A percentile compares a stretch with the other conserved stretches of the same genome.
Conservation (phyloP, 2,329 filamentous ascomycete species). For the Aspergillus sergii region DNA sequence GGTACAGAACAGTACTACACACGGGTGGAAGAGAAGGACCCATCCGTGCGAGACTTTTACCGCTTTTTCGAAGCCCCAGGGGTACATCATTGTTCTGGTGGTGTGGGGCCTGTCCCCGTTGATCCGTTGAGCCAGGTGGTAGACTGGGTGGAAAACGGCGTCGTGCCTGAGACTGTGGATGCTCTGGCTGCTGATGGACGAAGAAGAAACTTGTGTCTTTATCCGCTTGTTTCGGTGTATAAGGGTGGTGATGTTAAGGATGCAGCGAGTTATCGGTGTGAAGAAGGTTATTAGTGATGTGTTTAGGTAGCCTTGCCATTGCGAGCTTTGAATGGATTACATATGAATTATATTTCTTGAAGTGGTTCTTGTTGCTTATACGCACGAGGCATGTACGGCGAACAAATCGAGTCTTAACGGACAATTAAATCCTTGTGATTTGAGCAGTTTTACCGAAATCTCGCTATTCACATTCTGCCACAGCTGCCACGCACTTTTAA, state of each 20-base stretch:
- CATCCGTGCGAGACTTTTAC: slow-evolving; percentile 35
- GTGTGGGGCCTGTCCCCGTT: slow-evolving; percentile 23
- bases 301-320: too few species aligned
- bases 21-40: slow-evolving; percentile 30
- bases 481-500: too few species aligned
- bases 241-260: slow-evolving; percentile 8
- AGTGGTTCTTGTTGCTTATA: neutral
- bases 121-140: slow-evolving; percentile 16
- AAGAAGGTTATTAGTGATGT: neutral
- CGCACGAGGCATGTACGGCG: neutral
- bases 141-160: slow-evolving; percentile 24
- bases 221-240: slow-evolving; percentile 13
- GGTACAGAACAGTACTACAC: slow-evolving; percentile 43
- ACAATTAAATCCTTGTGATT: too few species aligned
- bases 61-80: slow-evolving; percentile 45
- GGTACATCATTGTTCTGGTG: slow-evolving; percentile 38
- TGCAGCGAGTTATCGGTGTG: slow-evolving; percentile 3
- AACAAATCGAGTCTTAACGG: too few species aligned
- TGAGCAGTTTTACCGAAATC: too few species aligned
- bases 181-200: slow-evolving; percentile 1
- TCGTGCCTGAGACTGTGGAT: slow-evolving; percentile 19
- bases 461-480: too few species aligned
- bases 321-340: neutral
- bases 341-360: neutral
- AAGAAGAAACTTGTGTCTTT: slow-evolving; percentile 12